Evolutionary conservation across 2,329 filamentous ascomycete species (phyloP), one percentile per base, ranked within the genome.

Genomic region (Juglanconis oblonga): DNA sequence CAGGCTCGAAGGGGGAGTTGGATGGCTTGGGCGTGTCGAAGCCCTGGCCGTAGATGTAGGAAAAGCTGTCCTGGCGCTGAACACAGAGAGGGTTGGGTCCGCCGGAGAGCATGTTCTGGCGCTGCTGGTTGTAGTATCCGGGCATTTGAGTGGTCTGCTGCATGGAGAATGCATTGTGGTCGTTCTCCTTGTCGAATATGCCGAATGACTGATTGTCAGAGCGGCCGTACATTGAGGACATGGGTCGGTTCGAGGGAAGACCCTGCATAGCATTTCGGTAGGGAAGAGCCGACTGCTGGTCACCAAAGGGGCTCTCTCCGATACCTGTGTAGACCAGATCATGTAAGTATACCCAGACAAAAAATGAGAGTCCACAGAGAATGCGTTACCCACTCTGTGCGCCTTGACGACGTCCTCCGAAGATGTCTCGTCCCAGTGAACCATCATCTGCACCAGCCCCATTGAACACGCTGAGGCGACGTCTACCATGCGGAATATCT

Each of bases 81-180:
- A 69, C 65, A 54, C 66, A 74, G 14, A 75, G 72, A 7, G 73
- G 73, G 50, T 75, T 74, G 52, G 69, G 71, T 31, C 57, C 69
- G 52, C 64, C 66, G 50, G 64, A 53, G 8, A 68, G 58, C 58
- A 61, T 49, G 8, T 44, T 58, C 10, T 55, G 61, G 9, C 61
- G 50, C 13, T 49, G 55, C 29, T 60, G 61, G 29, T 33, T 36
- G 9, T 55, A 52, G 29, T 57, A 63, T 14, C 45, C 42, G 14
- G 51, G 45, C 58, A 52, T 35, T 7, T 36, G 13, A 4, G 52
- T 17, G 24, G 38, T 17, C 31, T 58, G 58, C 17, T 58, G 61
- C 54, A 62, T 31, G 10, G 57, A 5, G 11, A 61, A 63, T 17
- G 24, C 67, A 45, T 67, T 63, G 10, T 67, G 57, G 32, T 69